Percentiles rank a stretch among this genome's conserved stretches.
Conservation (phyloP, 257 asterid species). For the Datura wrightii region DNA sequence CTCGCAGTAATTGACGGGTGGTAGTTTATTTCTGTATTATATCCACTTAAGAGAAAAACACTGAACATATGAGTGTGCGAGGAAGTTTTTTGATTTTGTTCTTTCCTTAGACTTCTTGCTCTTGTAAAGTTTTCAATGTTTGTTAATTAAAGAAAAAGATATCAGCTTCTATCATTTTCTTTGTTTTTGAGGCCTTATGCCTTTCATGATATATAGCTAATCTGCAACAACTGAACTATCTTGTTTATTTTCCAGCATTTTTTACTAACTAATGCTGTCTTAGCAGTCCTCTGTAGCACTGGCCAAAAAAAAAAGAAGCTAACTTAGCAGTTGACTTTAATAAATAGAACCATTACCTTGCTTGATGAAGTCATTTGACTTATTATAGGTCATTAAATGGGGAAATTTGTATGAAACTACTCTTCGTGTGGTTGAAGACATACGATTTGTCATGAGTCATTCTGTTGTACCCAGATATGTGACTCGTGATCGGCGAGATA, state of each 20-base stretch:
- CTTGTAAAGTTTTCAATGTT: neutral
- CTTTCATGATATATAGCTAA: constrained; percentile 21
- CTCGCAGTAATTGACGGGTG: neutral
- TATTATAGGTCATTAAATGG: constrained; percentile 83
- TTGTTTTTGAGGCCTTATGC: neutral
- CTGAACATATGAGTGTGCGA: neutral
- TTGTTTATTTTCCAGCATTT: neutral
- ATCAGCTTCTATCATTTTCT: constrained; percentile 3
- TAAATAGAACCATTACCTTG: neutral
- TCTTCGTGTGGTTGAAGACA: constrained; percentile 80
- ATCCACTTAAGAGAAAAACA: neutral
- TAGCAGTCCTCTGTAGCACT: neutral
- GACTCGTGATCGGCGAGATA: constrained; percentile 71
- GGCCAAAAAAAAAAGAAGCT: no score
- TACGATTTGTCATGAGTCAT: constrained; percentile 94
- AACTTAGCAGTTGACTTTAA: constrained; percentile 13
- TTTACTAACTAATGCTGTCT: constrained; percentile 3
- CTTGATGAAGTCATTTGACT: constrained; percentile 37
- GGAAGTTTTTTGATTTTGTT: neutral
- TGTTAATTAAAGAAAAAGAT: neutral
- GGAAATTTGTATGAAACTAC: constrained; percentile 74
- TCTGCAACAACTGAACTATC: constrained; percentile 26
- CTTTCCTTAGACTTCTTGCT: constrained; percentile 9
- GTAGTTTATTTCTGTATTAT: neutral
- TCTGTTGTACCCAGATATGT: constrained; percentile 74